These are phyloP conservation scores for Coniochaeta sp. DNA, from an alignment of 2,329 filamentous ascomycete species.

Conservation along the genomic window DNA sequence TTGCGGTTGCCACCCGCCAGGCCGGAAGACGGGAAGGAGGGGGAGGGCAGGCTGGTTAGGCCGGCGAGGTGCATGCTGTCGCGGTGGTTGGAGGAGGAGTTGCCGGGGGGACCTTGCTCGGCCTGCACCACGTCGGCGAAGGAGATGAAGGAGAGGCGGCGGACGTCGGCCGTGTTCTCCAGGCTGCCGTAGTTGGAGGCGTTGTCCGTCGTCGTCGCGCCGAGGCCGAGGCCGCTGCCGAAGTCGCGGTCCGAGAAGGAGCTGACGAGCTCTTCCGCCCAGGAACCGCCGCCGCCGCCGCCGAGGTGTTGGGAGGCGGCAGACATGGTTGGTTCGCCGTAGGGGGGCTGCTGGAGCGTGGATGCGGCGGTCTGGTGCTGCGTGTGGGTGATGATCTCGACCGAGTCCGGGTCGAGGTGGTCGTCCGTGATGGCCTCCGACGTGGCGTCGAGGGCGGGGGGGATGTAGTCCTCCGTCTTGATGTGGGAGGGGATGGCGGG, in stretches of 20 bases:
- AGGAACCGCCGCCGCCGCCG: slow-evolving; percentile 36
- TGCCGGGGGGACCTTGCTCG: slow-evolving; percentile 58
- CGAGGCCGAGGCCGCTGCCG: background rate
- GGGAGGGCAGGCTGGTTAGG: slow-evolving; percentile 51
- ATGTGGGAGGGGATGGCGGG: slow-evolving; percentile 91
- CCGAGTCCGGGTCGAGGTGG: slow-evolving; percentile 75
- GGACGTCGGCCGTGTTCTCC: slow-evolving; percentile 65
- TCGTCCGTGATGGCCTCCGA: slow-evolving; percentile 87
- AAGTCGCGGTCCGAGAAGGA: slow-evolving; percentile 34
- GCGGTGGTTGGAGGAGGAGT: slow-evolving; percentile 58
- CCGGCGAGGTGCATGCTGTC: slow-evolving; percentile 66
- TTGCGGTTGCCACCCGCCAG: slow-evolving; percentile 9
- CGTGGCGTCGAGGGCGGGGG: slow-evolving; percentile 82
- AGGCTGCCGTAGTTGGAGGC: slow-evolving; percentile 71
- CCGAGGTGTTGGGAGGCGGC: slow-evolving; percentile 20
- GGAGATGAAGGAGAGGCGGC: slow-evolving; percentile 87
- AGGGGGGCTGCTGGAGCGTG: slow-evolving; percentile 41
- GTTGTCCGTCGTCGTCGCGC: slow-evolving; percentile 38
- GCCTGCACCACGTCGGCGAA: slow-evolving; percentile 93
- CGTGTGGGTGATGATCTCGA: slow-evolving; percentile 86
- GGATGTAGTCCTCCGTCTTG: slow-evolving; percentile 89
- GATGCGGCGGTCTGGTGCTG: slow-evolving; percentile 74
- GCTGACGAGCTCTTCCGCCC: slow-evolving; percentile 49
- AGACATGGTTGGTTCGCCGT: slow-evolving; percentile 15
- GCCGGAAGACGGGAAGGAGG: slow-evolving; percentile 7